These are phyloP conservation scores for Yarrowia divulgata DNA, from an alignment of 805 yeast genomes.

Conservation along the genomic window DNA sequence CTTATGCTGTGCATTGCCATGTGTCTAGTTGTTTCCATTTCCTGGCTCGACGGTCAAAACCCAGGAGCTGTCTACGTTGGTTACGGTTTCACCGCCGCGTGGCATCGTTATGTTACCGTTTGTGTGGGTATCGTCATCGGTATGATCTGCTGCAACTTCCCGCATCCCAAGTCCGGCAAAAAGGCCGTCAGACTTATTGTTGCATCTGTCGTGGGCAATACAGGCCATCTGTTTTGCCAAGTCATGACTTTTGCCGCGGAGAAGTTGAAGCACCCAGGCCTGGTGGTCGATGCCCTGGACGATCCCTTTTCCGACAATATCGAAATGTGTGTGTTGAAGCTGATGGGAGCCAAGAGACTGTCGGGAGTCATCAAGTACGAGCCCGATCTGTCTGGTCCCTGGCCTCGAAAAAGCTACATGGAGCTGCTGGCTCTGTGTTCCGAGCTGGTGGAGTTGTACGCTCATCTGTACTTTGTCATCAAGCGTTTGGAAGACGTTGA, in stretches of 20 bases:
- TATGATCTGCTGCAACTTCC: slow-evolving; percentile 49
- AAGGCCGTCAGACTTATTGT: slow-evolving; percentile 47
- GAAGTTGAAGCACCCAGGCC: slow-evolving; percentile 43
- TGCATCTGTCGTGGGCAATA: slow-evolving; percentile 44
- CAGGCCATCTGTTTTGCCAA: slow-evolving; percentile 48
- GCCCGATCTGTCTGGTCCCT: slow-evolving; percentile 50
- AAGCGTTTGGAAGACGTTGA: slow-evolving; percentile 46
- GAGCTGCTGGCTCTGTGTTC: slow-evolving; percentile 45
- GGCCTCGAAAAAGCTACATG: slow-evolving; percentile 49
- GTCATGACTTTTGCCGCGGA: slow-evolving; percentile 49
- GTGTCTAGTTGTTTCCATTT: slow-evolving; percentile 48
- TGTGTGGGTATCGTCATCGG: slow-evolving; percentile 49
- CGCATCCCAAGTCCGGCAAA: slow-evolving; percentile 49
- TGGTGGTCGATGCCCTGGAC: slow-evolving; percentile 43
- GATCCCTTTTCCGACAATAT: slow-evolving; percentile 44
- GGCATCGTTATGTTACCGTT: slow-evolving; percentile 51
- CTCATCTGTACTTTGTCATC: slow-evolving; percentile 45
- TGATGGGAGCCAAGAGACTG: slow-evolving; percentile 39
- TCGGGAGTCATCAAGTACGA: slow-evolving; percentile 44
- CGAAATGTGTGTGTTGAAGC: slow-evolving; percentile 39
- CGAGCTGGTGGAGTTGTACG: slow-evolving; percentile 46
- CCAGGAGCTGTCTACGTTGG: slow-evolving; percentile 44
- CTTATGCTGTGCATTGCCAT: slow-evolving; percentile 47
- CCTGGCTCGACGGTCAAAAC: slow-evolving; percentile 47
- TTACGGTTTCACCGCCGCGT: slow-evolving; percentile 49